Evolutionary conservation across 176 grass and related monocot genomes (phyloP), one percentile per base, ranked within the genome.

Genomic region (Triticum timopheevii): DNA sequence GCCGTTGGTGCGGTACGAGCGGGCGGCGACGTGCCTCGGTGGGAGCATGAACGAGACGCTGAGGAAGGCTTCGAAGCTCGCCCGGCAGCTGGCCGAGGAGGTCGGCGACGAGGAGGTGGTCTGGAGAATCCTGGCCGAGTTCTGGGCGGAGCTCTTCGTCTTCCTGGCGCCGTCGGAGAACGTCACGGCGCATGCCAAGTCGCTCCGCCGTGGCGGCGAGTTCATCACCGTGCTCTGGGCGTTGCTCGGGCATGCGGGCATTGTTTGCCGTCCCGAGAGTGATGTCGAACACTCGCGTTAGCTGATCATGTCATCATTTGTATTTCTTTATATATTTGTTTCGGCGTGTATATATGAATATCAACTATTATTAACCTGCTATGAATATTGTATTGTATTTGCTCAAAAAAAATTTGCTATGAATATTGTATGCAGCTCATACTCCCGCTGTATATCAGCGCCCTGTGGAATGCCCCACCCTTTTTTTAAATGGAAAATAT

Each of bases 141-240:
- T 87, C 76, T 91, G 89, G 89, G 50, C 69, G 4, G 89, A 91
- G 85, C 36, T 91, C 15, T 12, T 87, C 61, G 13, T 91, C 38
- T 91, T 87, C 69, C 61, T 91, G 5, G 89, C 85, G 28, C 89
- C 89, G 11, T 87, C 85, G 2, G 85, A 91, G 47, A 91, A 87
- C 22, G 81, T 80, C 8, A 24, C 61, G 3, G 64, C 81, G 47
- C 89, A 91, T 77, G 44, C 67, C 6, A 90, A 84, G 59, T 83
- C 89, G 6, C 89, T 90, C 42, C 68, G 47, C 16, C 67, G 76
- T 16, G 85, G 89, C 2, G 89, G 89, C 4, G 89, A 90, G 85
- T 90, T 90, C 75, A 83, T 90, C 24, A 84, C 89, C 66, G 75
- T 90, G 40, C n/a, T 90, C 0, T 90, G 89, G 89, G 75, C 89